A percentile compares a stretch with the other conserved stretches of the same genome.
Evolutionary conservation across 176 grass and related monocot genomes (phyloP).

Genomic region (Lolium rigidum): DNA sequence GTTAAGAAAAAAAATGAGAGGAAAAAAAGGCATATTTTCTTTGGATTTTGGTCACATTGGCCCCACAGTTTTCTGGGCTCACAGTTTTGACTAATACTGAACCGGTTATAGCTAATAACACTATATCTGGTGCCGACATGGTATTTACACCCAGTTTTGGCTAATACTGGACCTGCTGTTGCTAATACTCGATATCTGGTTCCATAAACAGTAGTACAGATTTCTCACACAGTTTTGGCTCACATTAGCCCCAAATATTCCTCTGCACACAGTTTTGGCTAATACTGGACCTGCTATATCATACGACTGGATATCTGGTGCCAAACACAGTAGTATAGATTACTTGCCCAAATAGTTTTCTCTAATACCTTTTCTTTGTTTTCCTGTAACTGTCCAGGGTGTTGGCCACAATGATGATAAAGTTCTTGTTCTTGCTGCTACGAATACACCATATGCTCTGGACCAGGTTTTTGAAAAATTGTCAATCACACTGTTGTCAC

Average conservation of each 20-base stretch:
- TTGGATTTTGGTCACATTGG: background rate
- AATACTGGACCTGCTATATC: background rate
- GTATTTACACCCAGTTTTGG: too few relatives aligned
- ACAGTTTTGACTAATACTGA: background rate
- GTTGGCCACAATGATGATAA: conserved; percentile 99
- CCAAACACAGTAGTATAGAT: background rate
- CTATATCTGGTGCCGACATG: too few relatives aligned
- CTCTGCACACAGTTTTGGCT: background rate
- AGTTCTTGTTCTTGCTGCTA: conserved; percentile 95
- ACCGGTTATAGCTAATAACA: background rate
- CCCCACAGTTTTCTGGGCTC: background rate
- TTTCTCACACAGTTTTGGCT: background rate
- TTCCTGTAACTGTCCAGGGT: conserved; percentile 56
- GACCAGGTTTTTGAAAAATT: conserved; percentile 69
- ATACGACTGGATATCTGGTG: background rate
- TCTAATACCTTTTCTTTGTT: conserved; percentile 6
- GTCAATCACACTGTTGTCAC: conserved; percentile 17
- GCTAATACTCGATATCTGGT: too few relatives aligned
- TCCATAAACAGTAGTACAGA: too few relatives aligned
- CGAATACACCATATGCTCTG: conserved; percentile 94
- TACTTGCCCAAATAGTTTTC: background rate
- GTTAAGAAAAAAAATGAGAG: background rate
- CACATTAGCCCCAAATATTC: background rate
- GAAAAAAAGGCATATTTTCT: background rate
- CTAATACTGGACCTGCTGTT: too few relatives aligned